Evolutionary conservation across 2,329 filamentous ascomycete species (phyloP).

Genomic region (Phaeosphaeriaceae sp.): DNA sequence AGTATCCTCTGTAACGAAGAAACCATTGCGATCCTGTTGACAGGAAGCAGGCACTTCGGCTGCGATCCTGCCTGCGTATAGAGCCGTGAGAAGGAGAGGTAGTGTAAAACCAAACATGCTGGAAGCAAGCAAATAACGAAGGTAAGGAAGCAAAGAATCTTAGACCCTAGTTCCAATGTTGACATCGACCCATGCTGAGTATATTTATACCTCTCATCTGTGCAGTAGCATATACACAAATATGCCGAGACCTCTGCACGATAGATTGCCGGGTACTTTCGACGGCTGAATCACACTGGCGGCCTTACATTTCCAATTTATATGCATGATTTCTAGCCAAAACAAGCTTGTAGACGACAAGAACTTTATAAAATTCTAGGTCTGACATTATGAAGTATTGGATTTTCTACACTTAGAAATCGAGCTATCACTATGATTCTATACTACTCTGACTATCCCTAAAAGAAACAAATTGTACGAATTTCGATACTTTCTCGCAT

Average conservation of each 20-base stretch:
- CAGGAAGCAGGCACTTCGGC: neutral
- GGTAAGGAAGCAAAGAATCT: neutral
- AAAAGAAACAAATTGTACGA: slow-evolving; percentile 51
- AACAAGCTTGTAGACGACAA: no score
- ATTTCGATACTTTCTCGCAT: slow-evolving; percentile 51
- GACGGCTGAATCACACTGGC: neutral
- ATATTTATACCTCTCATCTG: neutral
- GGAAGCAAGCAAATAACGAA: neutral
- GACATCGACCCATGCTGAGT: neutral
- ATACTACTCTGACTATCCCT: neutral
- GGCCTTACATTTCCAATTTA: neutral
- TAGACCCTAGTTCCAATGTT: neutral
- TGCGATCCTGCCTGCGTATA: neutral
- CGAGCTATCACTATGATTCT: no score
- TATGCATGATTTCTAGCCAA: no score
- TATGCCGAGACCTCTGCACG: neutral
- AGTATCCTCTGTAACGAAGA: neutral
- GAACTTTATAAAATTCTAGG: no score
- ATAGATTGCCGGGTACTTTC: neutral
- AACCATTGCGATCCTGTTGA: neutral
- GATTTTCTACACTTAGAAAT: no score
- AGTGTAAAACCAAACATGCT: neutral
- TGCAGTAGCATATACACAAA: neutral
- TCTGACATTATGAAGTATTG: no score
- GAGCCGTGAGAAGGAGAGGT: neutral